Base-by-base conservation (phyloP, 2,329 filamentous ascomycete genomes). In the Diaporthe sp. region DNA sequence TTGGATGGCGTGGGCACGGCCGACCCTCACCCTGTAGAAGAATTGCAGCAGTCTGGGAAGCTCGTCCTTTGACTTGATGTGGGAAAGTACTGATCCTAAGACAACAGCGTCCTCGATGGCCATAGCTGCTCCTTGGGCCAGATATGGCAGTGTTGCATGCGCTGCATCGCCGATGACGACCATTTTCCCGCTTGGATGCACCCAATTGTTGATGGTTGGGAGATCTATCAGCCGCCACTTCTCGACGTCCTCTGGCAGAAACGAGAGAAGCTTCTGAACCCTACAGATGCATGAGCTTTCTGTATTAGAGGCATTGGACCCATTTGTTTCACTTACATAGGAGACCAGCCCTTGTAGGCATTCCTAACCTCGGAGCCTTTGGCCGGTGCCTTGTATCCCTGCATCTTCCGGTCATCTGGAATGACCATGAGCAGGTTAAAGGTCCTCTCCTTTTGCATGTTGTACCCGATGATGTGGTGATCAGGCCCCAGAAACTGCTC, bases 91-190 rank as follows among this genome's bases (percentile, higher is more conserved):
- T 0, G 52, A 70, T 4, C 77, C 77, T 3, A 80, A 75, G 7
- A 80, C 71, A 19, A 76, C 76, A 0, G 77, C 77, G 22, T 80
- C 79, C 30, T 80, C 79, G 4, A 81, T 77, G 2, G 77, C 78
- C 76, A 77, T 76, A 1, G 76, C 79, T 1, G 77, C 78, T 3
- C 79, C 79, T 1, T 77, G 74, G 5, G 76, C 80, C 52, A 80
- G 77, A 55, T 77, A 80, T 0, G 80, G 80, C 3, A 72, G 57
- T 17, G 69, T 72, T 3, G 86, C 85, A 79, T 88, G 87, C 2
- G 86, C 86, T 0, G 87, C 86, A 78, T 89, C 87, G n/a, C 87
- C 87, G 7, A 87, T 75, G 9, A 87, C 79, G 1, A 84, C 81
- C n/a, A 86, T 82, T 47, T 83, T 82, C 5, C 83, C 83, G 6